These are phyloP conservation scores for Pseudocercospora eumusae DNA, from an alignment of 2,329 filamentous ascomycete species.

Conservation along the genomic window DNA sequence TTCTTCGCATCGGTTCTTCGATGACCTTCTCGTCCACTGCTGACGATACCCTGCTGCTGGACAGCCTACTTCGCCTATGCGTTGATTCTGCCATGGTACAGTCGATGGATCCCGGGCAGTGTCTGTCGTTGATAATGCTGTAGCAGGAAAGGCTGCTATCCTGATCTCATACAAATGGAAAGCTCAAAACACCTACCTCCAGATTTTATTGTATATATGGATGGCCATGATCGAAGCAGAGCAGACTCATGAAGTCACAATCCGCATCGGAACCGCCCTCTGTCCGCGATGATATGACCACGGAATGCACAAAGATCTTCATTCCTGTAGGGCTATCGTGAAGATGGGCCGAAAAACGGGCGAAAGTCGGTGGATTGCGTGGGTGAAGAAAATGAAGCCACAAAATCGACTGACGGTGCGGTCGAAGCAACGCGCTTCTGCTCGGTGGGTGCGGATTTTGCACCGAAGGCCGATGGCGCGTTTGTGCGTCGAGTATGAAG, in stretches of 20 bases:
- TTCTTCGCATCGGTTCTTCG: slow-evolving; percentile 10
- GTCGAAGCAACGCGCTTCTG: neutral
- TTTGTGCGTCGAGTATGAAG: neutral
- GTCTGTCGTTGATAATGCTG: too few species aligned
- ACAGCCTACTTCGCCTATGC: neutral
- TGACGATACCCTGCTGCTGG: slow-evolving; percentile 4
- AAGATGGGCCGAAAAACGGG: slow-evolving; percentile 16
- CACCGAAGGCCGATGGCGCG: neutral
- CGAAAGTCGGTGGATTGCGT: slow-evolving; percentile 15
- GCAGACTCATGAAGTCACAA: slow-evolving; percentile 7
- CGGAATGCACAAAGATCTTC: slow-evolving; percentile 13
- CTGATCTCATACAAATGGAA: neutral
- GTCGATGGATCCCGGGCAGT: neutral
- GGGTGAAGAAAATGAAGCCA: slow-evolving; percentile 13
- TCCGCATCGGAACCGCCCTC: slow-evolving; percentile 22
- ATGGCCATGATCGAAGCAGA: neutral
- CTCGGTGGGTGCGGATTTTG: neutral
- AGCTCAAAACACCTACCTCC: slow-evolving; percentile 12
- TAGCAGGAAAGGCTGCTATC: neutral
- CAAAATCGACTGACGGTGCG: slow-evolving; percentile 20
- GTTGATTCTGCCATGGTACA: slow-evolving; percentile 12
- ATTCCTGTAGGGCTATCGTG: slow-evolving; percentile 5
- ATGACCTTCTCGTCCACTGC: slow-evolving; percentile 3
- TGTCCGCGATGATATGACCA: slow-evolving; percentile 12
- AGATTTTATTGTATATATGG: slow-evolving; percentile 16